Conservation (phyloP, 2,329 filamentous ascomycete genomes). For the Sclerotinia subarctica region DNA sequence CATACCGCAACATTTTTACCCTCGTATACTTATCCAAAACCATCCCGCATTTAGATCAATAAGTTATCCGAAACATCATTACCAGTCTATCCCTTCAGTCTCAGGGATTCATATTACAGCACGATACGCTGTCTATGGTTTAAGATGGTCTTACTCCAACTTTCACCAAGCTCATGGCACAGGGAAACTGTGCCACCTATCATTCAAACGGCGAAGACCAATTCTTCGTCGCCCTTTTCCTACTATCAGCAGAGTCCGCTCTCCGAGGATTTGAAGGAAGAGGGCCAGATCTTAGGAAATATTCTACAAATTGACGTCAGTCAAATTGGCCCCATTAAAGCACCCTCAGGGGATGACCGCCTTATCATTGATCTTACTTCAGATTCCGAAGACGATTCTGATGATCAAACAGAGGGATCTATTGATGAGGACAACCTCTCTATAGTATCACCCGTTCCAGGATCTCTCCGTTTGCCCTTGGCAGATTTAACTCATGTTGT, state of each 20-base stretch:
- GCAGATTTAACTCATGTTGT: not conserved
- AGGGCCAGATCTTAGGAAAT: not conserved
- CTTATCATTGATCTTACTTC: constrained; percentile 7
- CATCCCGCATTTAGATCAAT: not conserved
- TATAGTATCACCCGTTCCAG: not conserved
- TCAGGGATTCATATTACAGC: not conserved
- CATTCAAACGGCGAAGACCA: not conserved
- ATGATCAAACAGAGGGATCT: not conserved
- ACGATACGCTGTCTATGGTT: not conserved
- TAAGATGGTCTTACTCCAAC: not conserved
- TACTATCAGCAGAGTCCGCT: not conserved
- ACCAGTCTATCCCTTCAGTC: not conserved
- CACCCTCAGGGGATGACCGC: not conserved
- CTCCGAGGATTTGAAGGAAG: not conserved
- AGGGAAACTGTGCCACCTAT: not conserved
- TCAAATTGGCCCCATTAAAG: no score
- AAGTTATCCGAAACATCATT: not conserved
- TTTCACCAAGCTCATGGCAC: not conserved
- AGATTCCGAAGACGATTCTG: not conserved
- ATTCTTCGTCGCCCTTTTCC: not conserved
- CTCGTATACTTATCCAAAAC: not conserved
- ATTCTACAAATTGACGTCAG: not conserved
- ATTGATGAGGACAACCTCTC: no score
- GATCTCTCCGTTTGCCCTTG: not conserved
- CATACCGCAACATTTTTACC: not conserved